Conservation (phyloP, 345 rosid genomes). For the Bruguiera sexangula region DNA sequence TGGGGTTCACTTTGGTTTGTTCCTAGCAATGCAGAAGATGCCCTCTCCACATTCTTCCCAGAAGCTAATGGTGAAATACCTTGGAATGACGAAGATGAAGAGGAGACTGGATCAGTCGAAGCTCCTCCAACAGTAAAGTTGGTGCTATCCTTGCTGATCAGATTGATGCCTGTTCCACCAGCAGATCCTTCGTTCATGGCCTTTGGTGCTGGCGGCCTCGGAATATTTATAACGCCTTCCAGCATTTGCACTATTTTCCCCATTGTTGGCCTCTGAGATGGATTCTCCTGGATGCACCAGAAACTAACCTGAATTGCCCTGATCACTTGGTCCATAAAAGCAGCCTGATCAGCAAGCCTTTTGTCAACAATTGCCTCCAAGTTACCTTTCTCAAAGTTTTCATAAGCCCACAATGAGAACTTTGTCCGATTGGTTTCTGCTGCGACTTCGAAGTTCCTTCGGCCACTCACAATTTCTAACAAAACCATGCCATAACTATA, state of each 20-base stretch:
- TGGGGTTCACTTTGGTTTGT: constrained; percentile 1
- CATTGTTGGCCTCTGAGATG: constrained; percentile 18
- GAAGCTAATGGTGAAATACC: constrained; percentile 18
- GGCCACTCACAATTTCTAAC: constrained; percentile 15
- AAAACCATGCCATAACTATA: constrained; percentile 21
- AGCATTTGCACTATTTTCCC: constrained; percentile 21
- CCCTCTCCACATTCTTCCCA: constrained; percentile 18
- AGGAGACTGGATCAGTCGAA: constrained; percentile 34
- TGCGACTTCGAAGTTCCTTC: constrained; percentile 20
- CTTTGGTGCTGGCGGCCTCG: constrained; percentile 47
- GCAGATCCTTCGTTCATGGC: constrained; percentile 26
- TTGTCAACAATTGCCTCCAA: constrained; percentile 3
- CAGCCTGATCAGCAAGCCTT: constrained; percentile 3
- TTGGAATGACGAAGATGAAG: constrained; percentile 31
- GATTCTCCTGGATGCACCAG: constrained; percentile 23
- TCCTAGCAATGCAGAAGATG: constrained; percentile 20
- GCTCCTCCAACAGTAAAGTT: constrained; percentile 31
- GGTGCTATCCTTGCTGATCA: constrained; percentile 25
- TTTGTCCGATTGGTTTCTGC: constrained; percentile 22
- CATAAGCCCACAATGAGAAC: constrained; percentile 35
- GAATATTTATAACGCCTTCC: constrained; percentile 37
- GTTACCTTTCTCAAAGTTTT: constrained; percentile 18
- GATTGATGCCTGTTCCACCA: constrained; percentile 32
- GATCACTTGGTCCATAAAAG: constrained; percentile 10
- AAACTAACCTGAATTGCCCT: constrained; percentile 12